Base-by-base conservation (phyloP, 345 rosid genomes). In the Kernera saxatilis region DNA sequence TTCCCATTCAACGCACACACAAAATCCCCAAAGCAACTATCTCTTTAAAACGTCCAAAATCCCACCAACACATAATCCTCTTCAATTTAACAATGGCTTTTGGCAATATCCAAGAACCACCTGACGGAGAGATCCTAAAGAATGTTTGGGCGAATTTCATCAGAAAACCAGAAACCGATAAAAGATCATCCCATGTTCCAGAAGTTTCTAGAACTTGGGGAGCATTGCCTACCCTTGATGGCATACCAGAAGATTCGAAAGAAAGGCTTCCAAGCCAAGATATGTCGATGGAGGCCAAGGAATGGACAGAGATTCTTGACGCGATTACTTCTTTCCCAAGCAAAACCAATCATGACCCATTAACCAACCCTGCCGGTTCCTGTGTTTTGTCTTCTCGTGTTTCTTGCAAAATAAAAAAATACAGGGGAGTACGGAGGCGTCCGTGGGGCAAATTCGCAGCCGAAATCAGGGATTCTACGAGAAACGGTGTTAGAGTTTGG, bases 381-480 rank as follows among this genome's bases (percentile, higher is more conserved):
- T 8, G 43, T 23, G 32, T 51, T 36, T 37, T 26, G 27, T 39
- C 50, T 60, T 70, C 73, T 33, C 69, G 26, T 1, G 76, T 36
- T 39, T 72, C 50, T 62, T 68, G 64, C 23, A 58, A 32, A 5
- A 60, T 80, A 32, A 79, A 72, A 52, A 95, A 87, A 30, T 89
- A 83, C 73, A 64, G 98, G 21, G 98, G 98, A 45, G 98, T 89
- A 17, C 63, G 98, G 69, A 74, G 89, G 61, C 80, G 96, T 71
- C 98, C 94, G 0, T 90, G 96, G 98, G 98, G 97, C 1, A 93
- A 88, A 64, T 90, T 80, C 11, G 97, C 96, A 5, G 97, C 98
- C 0, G 96, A 89, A 81, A 92, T 92, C 50, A 76, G 96, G 73
- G 98, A 92, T 56, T 86, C 94, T 2, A 69, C 85, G 9, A 77